Evolutionary conservation across 768 basidiomycete species (phyloP).

Genomic region (Podaxis rugospora): DNA sequence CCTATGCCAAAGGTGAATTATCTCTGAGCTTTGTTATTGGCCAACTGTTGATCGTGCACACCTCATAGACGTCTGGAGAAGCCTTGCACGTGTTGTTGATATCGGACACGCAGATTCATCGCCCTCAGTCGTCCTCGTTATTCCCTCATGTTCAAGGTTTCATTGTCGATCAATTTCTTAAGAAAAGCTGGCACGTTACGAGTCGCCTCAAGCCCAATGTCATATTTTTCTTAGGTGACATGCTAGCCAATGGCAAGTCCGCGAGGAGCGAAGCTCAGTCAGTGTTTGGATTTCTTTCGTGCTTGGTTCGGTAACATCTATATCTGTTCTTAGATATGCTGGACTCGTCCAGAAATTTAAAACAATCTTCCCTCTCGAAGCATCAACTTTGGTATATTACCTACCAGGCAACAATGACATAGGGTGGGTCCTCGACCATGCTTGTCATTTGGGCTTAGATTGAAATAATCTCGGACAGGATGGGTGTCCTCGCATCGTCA

Average conservation of each 20-base stretch:
- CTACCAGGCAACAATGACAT: constrained; percentile 85
- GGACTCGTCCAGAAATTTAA: constrained; percentile 58
- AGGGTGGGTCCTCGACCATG: constrained; percentile 35
- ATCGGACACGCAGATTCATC: constrained; percentile 63
- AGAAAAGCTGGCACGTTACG: constrained; percentile 66
- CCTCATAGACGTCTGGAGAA: constrained; percentile 15
- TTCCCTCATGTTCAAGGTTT: constrained; percentile 34
- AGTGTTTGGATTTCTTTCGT: constrained; percentile 12
- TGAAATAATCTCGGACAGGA: constrained; percentile 27
- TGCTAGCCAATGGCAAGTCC: constrained; percentile 62
- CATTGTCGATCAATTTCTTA: constrained; percentile 54
- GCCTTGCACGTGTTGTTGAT: constrained; percentile 61
- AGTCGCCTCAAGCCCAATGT: constrained; percentile 53
- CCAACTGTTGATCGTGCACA: constrained; percentile 6
- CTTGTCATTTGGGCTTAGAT: not conserved
- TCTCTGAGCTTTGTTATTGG: not conserved
- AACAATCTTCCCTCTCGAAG: constrained; percentile 46
- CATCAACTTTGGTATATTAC: constrained; percentile 42
- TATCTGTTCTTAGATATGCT: constrained; percentile 45
- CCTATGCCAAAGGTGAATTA: constrained; percentile 30
- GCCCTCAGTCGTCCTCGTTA: constrained; percentile 39
- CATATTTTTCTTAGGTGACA: constrained; percentile 77
- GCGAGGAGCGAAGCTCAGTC: constrained; percentile 42
- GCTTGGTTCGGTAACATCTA: not conserved
- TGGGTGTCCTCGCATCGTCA: constrained; percentile 48